These are phyloP conservation scores for Penicillium nucicola DNA, from an alignment of 495 filamentous ascomycete genomes.

Conservation along the genomic window DNA sequence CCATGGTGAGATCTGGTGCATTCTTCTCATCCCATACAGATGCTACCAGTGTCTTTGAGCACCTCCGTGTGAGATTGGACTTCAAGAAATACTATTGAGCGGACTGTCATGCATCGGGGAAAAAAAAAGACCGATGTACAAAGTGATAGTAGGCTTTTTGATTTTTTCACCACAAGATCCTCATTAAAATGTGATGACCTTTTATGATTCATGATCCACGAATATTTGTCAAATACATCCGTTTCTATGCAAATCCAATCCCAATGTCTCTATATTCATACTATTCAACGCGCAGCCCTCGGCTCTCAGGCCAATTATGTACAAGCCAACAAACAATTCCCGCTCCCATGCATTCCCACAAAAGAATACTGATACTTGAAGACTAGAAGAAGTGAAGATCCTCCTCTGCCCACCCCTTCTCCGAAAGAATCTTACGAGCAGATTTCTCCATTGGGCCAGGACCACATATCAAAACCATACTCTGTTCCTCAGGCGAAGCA, in stretches of 20 bases:
- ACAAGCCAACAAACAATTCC: neutral
- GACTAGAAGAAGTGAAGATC: conserved; percentile 80
- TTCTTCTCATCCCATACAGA: conserved; percentile 27
- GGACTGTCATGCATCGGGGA: no score
- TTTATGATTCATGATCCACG: conserved; percentile 10
- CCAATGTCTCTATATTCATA: neutral
- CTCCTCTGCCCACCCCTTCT: conserved; percentile 73
- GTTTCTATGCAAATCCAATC: neutral
- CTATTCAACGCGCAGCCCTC: no score
- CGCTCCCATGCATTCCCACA: neutral
- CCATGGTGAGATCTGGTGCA: conserved; percentile 22
- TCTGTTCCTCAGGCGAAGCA: conserved; percentile 47
- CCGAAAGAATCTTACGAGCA: conserved; percentile 57
- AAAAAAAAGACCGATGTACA: neutral
- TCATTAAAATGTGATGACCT: neutral
- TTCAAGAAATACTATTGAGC: conserved; percentile 47
- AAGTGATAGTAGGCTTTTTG: neutral
- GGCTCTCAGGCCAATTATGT: no score
- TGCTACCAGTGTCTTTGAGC: conserved; percentile 46
- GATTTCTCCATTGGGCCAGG: conserved; percentile 74
- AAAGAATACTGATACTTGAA: neutral
- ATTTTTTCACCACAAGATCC: neutral
- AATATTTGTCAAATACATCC: neutral
- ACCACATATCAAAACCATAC: conserved; percentile 80
- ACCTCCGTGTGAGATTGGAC: conserved; percentile 46